A percentile compares a stretch with the other conserved stretches of the same genome.
Evolutionary conservation across 805 yeast species (phyloP).

Genomic region (Sporopachydermia lactativora): DNA sequence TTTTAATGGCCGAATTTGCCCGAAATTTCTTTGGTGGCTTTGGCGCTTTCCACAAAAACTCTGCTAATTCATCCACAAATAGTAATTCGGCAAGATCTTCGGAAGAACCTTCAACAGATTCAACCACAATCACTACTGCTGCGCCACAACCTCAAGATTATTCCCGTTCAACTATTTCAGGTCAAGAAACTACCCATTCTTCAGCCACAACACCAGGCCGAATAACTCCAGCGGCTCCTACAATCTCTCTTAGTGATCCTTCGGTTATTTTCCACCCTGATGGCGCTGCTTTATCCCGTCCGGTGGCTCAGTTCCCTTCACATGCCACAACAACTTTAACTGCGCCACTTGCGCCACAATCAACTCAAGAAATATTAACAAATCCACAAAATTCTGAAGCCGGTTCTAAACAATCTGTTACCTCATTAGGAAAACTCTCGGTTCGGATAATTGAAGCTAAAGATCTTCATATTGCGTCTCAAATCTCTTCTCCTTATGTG

Average conservation of each 20-base stretch:
- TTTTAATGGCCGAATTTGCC: conserved; percentile 28
- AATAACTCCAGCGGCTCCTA: conserved; percentile 10
- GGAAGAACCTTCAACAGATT: no score
- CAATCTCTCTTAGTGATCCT: conserved; percentile 6
- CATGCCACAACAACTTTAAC: neutral
- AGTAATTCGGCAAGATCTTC: no score
- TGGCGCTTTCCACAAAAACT: conserved; percentile 16
- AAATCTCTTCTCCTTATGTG: conserved; percentile 48
- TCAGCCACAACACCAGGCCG: conserved; percentile 6
- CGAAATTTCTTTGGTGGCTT: conserved; percentile 23
- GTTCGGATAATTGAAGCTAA: conserved; percentile 74
- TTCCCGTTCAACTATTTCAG: no score
- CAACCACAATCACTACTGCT: no score
- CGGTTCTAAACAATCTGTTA: conserved; percentile 8
- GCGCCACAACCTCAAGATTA: no score
- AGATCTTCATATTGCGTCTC: conserved; percentile 41
- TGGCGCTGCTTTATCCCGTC: conserved; percentile 11
- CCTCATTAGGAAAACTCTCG: conserved; percentile 71
- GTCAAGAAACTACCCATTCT: no score
- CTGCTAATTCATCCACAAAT: conserved; percentile 6
- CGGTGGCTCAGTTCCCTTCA: conserved; percentile 20
- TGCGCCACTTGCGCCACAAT: neutral
- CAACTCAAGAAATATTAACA: conserved; percentile 7
- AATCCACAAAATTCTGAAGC: conserved; percentile 16
- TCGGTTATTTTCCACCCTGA: conserved; percentile 4